A percentile compares a stretch with the other conserved stretches of the same genome.
phyloP scores from a whole-genome alignment of 495 filamentous ascomycete species.

The Aspergillus kassunensis region DNA sequence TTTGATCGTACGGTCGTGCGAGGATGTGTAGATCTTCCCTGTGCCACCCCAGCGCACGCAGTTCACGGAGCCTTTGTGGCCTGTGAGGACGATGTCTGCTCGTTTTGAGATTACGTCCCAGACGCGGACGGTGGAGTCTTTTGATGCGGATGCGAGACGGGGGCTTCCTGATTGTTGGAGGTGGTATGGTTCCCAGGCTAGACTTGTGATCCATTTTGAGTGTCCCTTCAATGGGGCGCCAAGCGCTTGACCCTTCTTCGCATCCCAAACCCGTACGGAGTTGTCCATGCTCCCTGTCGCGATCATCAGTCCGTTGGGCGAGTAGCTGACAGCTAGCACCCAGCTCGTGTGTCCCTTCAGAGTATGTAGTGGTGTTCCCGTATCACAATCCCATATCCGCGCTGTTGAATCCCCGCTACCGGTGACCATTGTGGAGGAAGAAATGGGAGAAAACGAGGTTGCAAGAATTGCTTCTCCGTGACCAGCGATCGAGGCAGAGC shows the following conservation, averaged over 20 bases:
- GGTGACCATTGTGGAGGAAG: constrained; percentile 76
- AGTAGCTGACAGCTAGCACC: constrained; percentile 86
- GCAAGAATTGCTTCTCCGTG: constrained; percentile 91
- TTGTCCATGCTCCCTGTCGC: constrained; percentile 96
- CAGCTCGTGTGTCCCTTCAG: constrained; percentile 91
- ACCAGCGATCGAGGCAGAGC: constrained; percentile 81
- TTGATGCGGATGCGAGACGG: constrained; percentile 80
- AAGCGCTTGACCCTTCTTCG: constrained; percentile 71
- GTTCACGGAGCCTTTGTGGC: constrained; percentile 82
- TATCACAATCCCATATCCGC: constrained; percentile 93
- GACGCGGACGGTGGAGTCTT: constrained; percentile 83
- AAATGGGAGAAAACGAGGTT: constrained; percentile 80
- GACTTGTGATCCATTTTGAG: constrained; percentile 80
- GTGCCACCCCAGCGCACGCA: constrained; percentile 95
- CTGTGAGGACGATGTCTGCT: constrained; percentile 76
- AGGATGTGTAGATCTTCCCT: constrained; percentile 78
- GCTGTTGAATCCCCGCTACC: constrained; percentile 92
- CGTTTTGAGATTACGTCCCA: constrained; percentile 79
- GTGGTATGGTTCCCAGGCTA: constrained; percentile 96
- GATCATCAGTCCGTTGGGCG: constrained; percentile 73
- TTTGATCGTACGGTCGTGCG: constrained; percentile 92
- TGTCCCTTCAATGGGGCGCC: constrained; percentile 84
- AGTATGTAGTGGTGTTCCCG: constrained; percentile 82
- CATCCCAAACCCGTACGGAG: constrained; percentile 85
- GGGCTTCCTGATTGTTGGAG: constrained; percentile 68